Conservation (phyloP, 2,329 filamentous ascomycete species). For the Berkeleyomyces basicola region DNA sequence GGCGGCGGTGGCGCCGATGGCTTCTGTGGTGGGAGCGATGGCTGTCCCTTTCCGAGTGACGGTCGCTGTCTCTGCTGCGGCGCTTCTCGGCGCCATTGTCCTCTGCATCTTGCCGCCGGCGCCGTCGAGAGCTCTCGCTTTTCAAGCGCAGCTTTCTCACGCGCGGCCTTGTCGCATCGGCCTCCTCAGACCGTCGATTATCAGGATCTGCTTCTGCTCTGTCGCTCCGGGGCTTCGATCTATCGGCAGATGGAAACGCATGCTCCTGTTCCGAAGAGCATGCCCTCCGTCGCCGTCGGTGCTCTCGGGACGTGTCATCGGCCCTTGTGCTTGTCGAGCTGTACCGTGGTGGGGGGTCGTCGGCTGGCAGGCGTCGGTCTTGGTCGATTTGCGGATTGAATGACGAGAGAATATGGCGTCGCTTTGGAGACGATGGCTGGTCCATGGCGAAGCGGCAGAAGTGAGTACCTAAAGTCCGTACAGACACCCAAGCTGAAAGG, state of each 20-base stretch:
- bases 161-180: not conserved
- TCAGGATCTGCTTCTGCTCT: not conserved
- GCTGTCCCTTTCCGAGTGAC: constrained; percentile 12
- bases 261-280: not conserved
- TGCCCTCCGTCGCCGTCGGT: not conserved
- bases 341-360: not conserved
- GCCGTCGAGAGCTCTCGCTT: constrained; percentile 10
- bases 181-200: not conserved
- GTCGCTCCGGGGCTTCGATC: not conserved
- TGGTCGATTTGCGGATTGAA: constrained; percentile 24
- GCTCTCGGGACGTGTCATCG: not conserved
- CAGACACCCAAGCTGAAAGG: no score
- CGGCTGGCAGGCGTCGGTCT: not conserved
- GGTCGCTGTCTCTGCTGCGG: constrained; percentile 12
- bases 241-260: not conserved
- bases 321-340: not conserved
- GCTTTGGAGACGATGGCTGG: constrained; percentile 20
- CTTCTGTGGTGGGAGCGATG: constrained; percentile 10
- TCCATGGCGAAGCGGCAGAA: constrained; percentile 1
- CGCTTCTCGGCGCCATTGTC: constrained; percentile 14
- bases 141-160: constrained; percentile 7
- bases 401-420: constrained; percentile 34
- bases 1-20: constrained; percentile 17
- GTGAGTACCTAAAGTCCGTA: no score
- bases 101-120: constrained; percentile 18